These are phyloP conservation scores for Lactarius hatsudake DNA, from an alignment of 768 basidiomycete genomes.

Conservation along the genomic window DNA sequence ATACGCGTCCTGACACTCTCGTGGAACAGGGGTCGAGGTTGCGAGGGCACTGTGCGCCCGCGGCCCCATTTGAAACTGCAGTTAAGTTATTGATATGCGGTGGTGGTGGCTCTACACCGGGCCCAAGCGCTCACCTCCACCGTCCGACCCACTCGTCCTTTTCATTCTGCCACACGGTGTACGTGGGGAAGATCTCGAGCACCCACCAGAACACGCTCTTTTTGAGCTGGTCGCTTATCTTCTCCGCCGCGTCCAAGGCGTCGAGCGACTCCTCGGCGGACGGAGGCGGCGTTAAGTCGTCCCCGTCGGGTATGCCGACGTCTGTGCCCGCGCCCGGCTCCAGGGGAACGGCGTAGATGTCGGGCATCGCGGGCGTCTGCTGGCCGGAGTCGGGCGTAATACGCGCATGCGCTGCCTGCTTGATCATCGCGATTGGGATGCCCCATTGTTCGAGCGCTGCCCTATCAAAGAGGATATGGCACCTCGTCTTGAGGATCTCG, in stretches of 20 bases:
- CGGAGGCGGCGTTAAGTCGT: neutral
- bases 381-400: neutral
- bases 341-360: too few relatives aligned
- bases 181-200: constrained; percentile 61
- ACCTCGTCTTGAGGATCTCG: constrained; percentile 22
- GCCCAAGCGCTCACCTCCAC: constrained; percentile 46
- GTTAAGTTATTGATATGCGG: neutral
- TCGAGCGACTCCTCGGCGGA: constrained; percentile 5
- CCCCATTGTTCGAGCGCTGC: constrained; percentile 9
- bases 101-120: neutral
- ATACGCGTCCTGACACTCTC: constrained; percentile 60
- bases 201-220: constrained; percentile 57
- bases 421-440: constrained; percentile 14
- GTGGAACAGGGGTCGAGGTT: constrained; percentile 56
- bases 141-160: constrained; percentile 52
- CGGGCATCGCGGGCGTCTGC: neutral
- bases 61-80: constrained; percentile 54
- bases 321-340: too few relatives aligned
- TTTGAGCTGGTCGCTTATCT: constrained; percentile 53
- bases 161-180: constrained; percentile 54
- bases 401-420: neutral
- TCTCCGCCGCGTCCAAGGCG: constrained; percentile 40
- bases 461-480: constrained; percentile 18
- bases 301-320: neutral
- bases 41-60: constrained; percentile 46